A percentile compares a stretch with the other conserved stretches of the same genome.
phyloP scores from a whole-genome alignment of 768 basidiomycete species.

The Boletus vermiculosoides region DNA sequence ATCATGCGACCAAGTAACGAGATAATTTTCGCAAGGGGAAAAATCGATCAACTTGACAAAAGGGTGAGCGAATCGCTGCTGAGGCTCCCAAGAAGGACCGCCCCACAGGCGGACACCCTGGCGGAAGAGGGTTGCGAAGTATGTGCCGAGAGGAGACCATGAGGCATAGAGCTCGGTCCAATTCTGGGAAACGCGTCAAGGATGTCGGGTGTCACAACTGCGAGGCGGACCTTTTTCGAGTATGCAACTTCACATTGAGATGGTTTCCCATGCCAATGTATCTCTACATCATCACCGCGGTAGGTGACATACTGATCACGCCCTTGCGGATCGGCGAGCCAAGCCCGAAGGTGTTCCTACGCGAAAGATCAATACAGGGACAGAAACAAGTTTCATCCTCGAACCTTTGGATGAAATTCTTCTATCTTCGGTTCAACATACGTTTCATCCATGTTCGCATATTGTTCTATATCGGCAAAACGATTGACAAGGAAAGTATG shows the following conservation, averaged over 20 bases:
- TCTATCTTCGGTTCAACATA: conserved; percentile 74
- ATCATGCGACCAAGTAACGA: conserved; percentile 97
- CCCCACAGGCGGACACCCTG: conserved; percentile 97
- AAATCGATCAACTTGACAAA: conserved; percentile 95
- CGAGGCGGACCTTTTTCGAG: conserved; percentile 60
- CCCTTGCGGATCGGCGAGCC: conserved; percentile 89
- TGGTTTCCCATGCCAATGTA: conserved; percentile 91
- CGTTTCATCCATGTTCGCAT: conserved; percentile 70
- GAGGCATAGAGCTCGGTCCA: conserved; percentile 97
- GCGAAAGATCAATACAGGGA: conserved; percentile 6
- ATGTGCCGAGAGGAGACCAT: conserved; percentile 98
- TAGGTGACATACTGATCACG: conserved; percentile 97
- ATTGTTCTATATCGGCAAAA: conserved; percentile 88
- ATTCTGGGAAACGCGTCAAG: conserved; percentile 48
- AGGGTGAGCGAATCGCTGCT: conserved; percentile 92
- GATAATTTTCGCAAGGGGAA: conserved; percentile 93
- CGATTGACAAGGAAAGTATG: conserved; percentile 84
- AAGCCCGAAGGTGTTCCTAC: conserved; percentile 93
- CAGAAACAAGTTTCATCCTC: not conserved
- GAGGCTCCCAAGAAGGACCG: conserved; percentile 83
- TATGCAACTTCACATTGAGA: conserved; percentile 80
- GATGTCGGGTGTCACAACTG: not conserved
- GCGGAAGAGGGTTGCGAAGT: conserved; percentile 88
- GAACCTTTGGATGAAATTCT: conserved; percentile 73
- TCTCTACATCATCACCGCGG: conserved; percentile 84